Percentiles rank a stretch among this genome's conserved stretches.
Conservation (phyloP, 1,139 yeast genomes). For the Pichia sp. region DNA sequence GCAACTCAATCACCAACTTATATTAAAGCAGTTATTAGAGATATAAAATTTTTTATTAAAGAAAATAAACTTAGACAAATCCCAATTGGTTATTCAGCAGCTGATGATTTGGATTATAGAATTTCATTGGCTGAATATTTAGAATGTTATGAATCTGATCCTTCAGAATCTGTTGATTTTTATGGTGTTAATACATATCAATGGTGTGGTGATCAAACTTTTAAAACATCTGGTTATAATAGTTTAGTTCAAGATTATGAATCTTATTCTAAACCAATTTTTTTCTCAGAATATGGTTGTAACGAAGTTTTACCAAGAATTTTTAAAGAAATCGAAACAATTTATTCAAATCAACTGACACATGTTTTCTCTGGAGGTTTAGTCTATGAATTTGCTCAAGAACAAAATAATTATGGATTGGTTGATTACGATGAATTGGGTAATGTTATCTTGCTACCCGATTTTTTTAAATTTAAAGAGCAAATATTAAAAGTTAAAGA, state of each 20-base stretch:
- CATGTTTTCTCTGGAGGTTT: constrained; percentile 87
- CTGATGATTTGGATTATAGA: constrained; percentile 78
- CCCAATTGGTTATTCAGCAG: constrained; percentile 96
- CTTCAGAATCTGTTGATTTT: constrained; percentile 67
- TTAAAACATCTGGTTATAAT: constrained; percentile 76
- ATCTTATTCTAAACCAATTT: constrained; percentile 67
- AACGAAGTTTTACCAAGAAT: constrained; percentile 74
- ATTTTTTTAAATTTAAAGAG: constrained; percentile 45
- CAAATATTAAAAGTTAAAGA: constrained; percentile 37
- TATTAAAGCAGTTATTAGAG: constrained; percentile 73
- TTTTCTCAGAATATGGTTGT: constrained; percentile 93
- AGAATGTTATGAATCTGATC: constrained; percentile 60
- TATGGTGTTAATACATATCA: constrained; percentile 95
- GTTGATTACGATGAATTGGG: constrained; percentile 55
- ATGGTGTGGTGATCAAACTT: constrained; percentile 94
- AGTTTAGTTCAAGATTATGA: constrained; percentile 64
- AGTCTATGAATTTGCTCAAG: constrained; percentile 88
- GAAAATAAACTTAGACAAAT: constrained; percentile 55
- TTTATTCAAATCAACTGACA: constrained; percentile 71
- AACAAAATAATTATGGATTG: constrained; percentile 81
- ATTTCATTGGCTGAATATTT: constrained; percentile 72
- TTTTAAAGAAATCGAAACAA: constrained; percentile 70
- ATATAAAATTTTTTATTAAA: constrained; percentile 65
- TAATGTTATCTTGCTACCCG: constrained; percentile 46
- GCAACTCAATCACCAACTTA: constrained; percentile 65